Evolutionary conservation across 176 grass and related monocot species (phyloP), one percentile per base, ranked within the genome.

Genomic region (Puccinellia tenuiflora): DNA sequence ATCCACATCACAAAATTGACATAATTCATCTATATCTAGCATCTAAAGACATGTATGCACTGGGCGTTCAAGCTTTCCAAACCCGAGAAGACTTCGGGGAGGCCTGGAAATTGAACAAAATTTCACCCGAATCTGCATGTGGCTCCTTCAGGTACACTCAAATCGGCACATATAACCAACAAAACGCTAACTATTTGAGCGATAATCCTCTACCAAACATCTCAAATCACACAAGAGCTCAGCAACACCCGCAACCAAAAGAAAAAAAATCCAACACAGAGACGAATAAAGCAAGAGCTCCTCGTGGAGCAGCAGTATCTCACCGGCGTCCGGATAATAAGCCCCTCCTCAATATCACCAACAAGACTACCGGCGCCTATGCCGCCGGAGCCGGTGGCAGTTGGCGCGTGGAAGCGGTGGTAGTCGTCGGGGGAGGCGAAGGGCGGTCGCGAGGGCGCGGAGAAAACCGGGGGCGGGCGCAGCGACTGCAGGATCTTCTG

Each of bases 301-400:
- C 9, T 17, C 30, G 71, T 30, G 29, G 67, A 84, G 68, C 81
- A 56, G 61, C 15, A 42, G 46, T 34, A 79, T 84, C 93, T 95
- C 87, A 95, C 90, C 45, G 88, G 87, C 45, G 93, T 95, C 64
- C 86, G 90, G 52, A 95, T 81, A 38, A 95, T 35, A 25, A 95
- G 48, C 17, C 87, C 85, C 48, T 95, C 93, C 28, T 87, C 85
- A 5, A 88, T 84, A 29, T 83, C 86, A 11, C 20, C 68, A 16
- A 13, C 60, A 42, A 39, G 65, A 34, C 5, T 55, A 3, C 37
- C 81, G 18, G 73, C 52, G 30, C 59, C 60, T 47, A 73, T 50
- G 31, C 79, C 85, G 21, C 85, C 82, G 11, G 87, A 81, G 50
- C 63, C 75, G 7, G 85, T 22, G 53, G 52, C 83, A 9, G 73